Conservation (phyloP, 805 yeast species). For the Tetrapisispora nanseiensis region DNA sequence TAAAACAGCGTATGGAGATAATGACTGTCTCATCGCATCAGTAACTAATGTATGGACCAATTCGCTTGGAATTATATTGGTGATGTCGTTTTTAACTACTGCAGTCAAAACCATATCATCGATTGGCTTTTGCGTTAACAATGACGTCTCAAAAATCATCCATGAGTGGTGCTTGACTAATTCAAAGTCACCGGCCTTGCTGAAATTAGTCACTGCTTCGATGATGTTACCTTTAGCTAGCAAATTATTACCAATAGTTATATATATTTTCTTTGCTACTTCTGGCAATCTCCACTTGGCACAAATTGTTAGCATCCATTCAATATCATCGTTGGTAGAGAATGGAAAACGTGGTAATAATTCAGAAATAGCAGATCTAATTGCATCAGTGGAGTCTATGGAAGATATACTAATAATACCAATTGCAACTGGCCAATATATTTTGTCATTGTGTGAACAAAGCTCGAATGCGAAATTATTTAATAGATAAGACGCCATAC, state of each 20-base stretch:
- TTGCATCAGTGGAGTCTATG: conserved; percentile 31
- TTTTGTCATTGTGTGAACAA: conserved; percentile 31
- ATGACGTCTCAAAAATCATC: conserved; percentile 54
- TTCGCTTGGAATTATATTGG: conserved; percentile 20
- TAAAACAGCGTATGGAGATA: conserved; percentile 63
- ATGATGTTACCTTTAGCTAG: conserved; percentile 45
- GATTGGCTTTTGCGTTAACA: conserved; percentile 42
- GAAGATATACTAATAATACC: conserved; percentile 48
- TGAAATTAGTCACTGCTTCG: conserved; percentile 57
- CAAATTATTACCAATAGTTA: conserved; percentile 38
- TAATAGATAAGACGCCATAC: conserved; percentile 37
- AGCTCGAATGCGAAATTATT: conserved; percentile 25
- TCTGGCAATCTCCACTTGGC: conserved; percentile 53
- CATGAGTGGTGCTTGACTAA: conserved; percentile 42
- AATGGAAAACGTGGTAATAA: conserved; percentile 52
- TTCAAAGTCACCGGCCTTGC: conserved; percentile 50
- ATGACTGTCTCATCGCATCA: conserved; percentile 54
- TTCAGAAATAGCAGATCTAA: conserved; percentile 37
- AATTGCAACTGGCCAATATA: conserved; percentile 56
- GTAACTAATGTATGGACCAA: conserved; percentile 31
- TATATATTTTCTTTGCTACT: conserved; percentile 47
- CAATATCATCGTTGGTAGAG: conserved; percentile 63
- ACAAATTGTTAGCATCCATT: conserved; percentile 68
- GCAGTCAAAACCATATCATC: conserved; percentile 49
- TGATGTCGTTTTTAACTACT: conserved; percentile 33